Base-by-base conservation (phyloP, 495 filamentous ascomycete species). In the Neurospora sp. region DNA sequence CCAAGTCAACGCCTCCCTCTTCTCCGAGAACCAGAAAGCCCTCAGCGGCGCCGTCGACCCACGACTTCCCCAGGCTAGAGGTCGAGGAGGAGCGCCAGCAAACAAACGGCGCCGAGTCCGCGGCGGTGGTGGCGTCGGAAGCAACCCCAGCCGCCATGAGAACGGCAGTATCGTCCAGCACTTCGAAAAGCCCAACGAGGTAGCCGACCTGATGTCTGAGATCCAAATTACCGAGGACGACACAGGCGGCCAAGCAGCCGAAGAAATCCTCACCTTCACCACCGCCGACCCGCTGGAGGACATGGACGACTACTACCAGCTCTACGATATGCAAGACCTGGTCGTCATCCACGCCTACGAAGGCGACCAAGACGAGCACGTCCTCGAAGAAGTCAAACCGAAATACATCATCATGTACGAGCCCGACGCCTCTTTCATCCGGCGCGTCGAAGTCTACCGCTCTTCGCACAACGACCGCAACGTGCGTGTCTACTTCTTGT, bases 331-430 rank as follows among this genome's bases (percentile, higher is more conserved):
- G 91, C 88, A 93, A 59, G 91, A 97, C 76, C 84, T 98, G 34
- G 87, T 97, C 28, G 89, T 97, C 69, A 86, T 98, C 54, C 96
- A 98, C 81, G 92, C 96, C 3, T 99, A 97, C 80, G 85, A 86
- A 3, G 96, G 94, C 11, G 96, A 99, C 79, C 92, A 94, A 86
- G 96, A 98, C 82, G 96, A 98, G 77, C 93, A 97, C 81, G 85
- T 98, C 28, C 87, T 99, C 2, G 96, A 98, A 79, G 96, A 99
- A 82, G 85, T 94, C 72, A 93, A 92, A 71, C 96, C 96, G 1
- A 90, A 92, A 45, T 98, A 97, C 81, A 93, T 99, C 66, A 92
- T 99, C 78, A 98, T 99, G 96, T 99, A 98, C 81, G 95, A 98
- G 79, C 94, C 96, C 21, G 94, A 98, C 77, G 88, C 94, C n/a